phyloP scores from a whole-genome alignment of 2,329 filamentous ascomycete genomes.

The Cadophora sp. region DNA sequence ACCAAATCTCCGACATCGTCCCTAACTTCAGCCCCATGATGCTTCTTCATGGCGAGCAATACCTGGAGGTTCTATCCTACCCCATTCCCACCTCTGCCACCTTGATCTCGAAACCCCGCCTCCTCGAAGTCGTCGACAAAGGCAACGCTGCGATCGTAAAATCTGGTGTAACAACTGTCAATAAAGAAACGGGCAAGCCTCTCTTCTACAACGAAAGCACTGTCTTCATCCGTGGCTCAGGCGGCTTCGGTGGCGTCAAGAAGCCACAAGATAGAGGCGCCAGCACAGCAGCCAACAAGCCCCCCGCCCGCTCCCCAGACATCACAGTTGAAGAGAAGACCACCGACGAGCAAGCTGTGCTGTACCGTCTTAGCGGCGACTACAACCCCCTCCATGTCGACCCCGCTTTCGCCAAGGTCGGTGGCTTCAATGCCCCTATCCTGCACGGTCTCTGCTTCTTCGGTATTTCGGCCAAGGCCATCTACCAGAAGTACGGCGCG shows the following conservation, averaged over 20 bases:
- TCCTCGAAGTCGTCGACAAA: conserved; percentile 97
- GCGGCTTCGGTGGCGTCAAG: conserved; percentile 85
- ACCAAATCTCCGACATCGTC: conserved; percentile 80
- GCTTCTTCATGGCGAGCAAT: conserved; percentile 98
- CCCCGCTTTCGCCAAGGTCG: conserved; percentile 90
- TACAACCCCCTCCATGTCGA: conserved; percentile 97
- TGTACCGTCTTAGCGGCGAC: conserved; percentile 94
- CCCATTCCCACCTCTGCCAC: conserved; percentile 86
- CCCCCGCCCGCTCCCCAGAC: conserved; percentile 80
- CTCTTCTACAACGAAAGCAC: conserved; percentile 97
- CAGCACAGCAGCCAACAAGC: conserved; percentile 78
- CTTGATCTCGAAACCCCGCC: conserved; percentile 76
- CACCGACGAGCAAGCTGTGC: conserved; percentile 85
- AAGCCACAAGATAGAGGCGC: conserved; percentile 81
- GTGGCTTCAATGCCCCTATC: conserved; percentile 93
- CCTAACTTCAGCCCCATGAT: conserved; percentile 99
- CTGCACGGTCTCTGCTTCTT: conserved; percentile 97
- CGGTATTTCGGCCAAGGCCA: conserved; percentile 88
- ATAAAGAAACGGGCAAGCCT: conserved; percentile 84
- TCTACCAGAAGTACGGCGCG: conserved; percentile 81
- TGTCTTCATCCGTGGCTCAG: conserved; percentile 90
- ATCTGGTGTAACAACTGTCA: conserved; percentile 79
- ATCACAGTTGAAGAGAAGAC: conserved; percentile 85
- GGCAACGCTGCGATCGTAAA: conserved; percentile 86
- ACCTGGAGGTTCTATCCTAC: conserved; percentile 91